These are phyloP conservation scores for Linnemannia exigua DNA, from an alignment of 192 early-diverging fungal species.

Conservation along the genomic window DNA sequence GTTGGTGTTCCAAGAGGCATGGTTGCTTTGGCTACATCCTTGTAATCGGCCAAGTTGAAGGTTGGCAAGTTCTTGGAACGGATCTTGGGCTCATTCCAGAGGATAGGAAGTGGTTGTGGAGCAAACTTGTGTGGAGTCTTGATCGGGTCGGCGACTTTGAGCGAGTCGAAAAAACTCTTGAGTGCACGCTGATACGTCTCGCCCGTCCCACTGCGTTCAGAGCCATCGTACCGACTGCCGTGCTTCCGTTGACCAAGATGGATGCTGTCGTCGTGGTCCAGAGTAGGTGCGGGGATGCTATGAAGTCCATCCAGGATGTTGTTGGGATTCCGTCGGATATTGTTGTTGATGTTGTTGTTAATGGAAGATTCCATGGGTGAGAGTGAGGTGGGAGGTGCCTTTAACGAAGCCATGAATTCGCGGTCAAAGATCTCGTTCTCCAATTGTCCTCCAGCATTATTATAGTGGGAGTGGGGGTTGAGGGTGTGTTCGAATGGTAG, in stretches of 20 bases:
- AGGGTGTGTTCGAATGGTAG: slow-evolving; percentile 22
- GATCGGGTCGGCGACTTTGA: slow-evolving; percentile 53
- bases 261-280: not conserved
- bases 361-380: slow-evolving; percentile 28
- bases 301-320: slow-evolving; percentile 38
- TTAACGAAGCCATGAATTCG: slow-evolving; percentile 38
- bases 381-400: slow-evolving; percentile 23
- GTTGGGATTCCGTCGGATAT: not conserved
- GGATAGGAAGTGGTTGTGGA: slow-evolving; percentile 49
- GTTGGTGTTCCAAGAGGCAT: not conserved
- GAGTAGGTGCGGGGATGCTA: slow-evolving; percentile 7
- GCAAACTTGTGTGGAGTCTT: slow-evolving; percentile 56
- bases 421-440: slow-evolving; percentile 47
- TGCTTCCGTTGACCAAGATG: not conserved
- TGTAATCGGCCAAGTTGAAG: slow-evolving; percentile 43
- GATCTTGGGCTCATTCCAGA: slow-evolving; percentile 54
- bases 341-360: slow-evolving; percentile 4
- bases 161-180: slow-evolving; percentile 45
- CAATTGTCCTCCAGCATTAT: not conserved
- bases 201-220: slow-evolving; percentile 8
- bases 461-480: not conserved
- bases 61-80: slow-evolving; percentile 29
- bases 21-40: slow-evolving; percentile 6
- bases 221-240: not conserved
- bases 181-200: slow-evolving; percentile 37